A percentile compares a stretch with the other conserved stretches of the same genome.
Evolutionary conservation across 2,329 filamentous ascomycete species (phyloP).

Genomic region (Zymoseptoria passerinii): DNA sequence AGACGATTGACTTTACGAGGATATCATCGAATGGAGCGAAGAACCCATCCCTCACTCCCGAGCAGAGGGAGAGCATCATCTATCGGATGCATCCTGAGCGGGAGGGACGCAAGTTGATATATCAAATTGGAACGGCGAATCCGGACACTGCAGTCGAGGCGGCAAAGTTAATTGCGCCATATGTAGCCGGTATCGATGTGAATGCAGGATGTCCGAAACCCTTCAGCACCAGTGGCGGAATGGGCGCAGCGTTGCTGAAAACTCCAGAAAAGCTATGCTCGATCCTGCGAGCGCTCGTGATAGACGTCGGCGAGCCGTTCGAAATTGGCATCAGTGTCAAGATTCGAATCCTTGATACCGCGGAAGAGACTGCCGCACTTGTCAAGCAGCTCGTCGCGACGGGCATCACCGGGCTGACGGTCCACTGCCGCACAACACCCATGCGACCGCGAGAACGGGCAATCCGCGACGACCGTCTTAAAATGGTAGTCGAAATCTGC

Average conservation of each 20-base stretch:
- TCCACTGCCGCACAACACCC: conserved; percentile 91
- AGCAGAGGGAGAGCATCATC: conserved; percentile 57
- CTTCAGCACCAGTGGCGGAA: conserved; percentile 86
- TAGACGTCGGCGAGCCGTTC: conserved; percentile 65
- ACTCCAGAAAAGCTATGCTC: conserved; percentile 75
- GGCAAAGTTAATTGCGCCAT: conserved; percentile 70
- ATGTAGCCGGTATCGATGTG: conserved; percentile 91
- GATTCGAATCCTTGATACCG: conserved; percentile 75
- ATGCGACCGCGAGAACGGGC: conserved; percentile 89
- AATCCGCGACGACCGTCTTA: conserved; percentile 67
- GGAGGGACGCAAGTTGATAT: conserved; percentile 70
- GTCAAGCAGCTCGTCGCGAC: conserved; percentile 73
- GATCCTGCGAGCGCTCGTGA: conserved; percentile 76
- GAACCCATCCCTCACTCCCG: conserved; percentile 45
- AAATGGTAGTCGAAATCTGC: conserved; percentile 75
- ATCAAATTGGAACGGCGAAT: conserved; percentile 83
- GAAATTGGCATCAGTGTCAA: conserved; percentile 95
- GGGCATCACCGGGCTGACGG: conserved; percentile 83
- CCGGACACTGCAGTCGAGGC: conserved; percentile 77
- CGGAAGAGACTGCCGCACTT: conserved; percentile 65
- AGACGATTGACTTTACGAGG: conserved; percentile 78
- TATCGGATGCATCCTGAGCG: conserved; percentile 73
- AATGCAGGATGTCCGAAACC: conserved; percentile 98
- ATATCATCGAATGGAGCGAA: conserved; percentile 61
- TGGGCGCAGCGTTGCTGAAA: conserved; percentile 84